Evolutionary conservation across 169 alveolate genomes (phyloP).

Genomic region (Cryptosporidium sp.): DNA sequence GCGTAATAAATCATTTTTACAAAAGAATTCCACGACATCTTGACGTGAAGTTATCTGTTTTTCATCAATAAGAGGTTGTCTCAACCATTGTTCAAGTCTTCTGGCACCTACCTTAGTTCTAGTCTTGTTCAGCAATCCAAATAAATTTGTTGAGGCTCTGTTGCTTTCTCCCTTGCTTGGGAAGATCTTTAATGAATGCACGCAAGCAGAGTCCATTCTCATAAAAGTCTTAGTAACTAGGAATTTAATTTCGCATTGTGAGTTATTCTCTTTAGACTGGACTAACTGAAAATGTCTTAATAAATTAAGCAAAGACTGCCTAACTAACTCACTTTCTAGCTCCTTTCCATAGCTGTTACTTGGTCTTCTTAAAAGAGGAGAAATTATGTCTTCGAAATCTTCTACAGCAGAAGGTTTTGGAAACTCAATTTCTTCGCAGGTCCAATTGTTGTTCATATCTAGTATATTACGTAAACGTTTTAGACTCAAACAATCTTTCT

Average conservation of each 20-base stretch:
- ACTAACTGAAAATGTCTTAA: constrained; percentile 41
- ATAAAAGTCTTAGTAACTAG: constrained; percentile 32
- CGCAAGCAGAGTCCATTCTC: constrained; percentile 75
- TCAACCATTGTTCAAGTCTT: constrained; percentile 93
- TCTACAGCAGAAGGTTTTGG: constrained; percentile 40
- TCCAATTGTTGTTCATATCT: constrained; percentile 11
- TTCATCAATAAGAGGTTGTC: constrained; percentile 93
- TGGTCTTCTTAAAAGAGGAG: constrained; percentile 45
- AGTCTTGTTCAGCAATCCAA: constrained; percentile 90
- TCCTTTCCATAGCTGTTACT: constrained; percentile 35
- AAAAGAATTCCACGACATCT: constrained; percentile 93
- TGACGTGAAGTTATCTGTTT: constrained; percentile 90
- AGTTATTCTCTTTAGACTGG: constrained; percentile 51
- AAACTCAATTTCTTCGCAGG: constrained; percentile 23
- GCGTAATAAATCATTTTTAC: constrained; percentile 74
- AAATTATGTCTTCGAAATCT: constrained; percentile 7
- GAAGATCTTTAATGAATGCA: constrained; percentile 44
- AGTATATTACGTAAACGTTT: constrained; percentile 22
- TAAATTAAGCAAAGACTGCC: constrained; percentile 25
- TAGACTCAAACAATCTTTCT: not conserved
- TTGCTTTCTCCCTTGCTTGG: constrained; percentile 57
- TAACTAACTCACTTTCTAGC: constrained; percentile 37
- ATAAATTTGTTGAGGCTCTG: constrained; percentile 74
- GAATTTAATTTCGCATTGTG: constrained; percentile 58
- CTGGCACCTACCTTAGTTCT: constrained; percentile 94